Evolutionary conservation across 495 filamentous ascomycete genomes (phyloP), one percentile per base, ranked within the genome.

Genomic region (Filosporella fistucella): DNA sequence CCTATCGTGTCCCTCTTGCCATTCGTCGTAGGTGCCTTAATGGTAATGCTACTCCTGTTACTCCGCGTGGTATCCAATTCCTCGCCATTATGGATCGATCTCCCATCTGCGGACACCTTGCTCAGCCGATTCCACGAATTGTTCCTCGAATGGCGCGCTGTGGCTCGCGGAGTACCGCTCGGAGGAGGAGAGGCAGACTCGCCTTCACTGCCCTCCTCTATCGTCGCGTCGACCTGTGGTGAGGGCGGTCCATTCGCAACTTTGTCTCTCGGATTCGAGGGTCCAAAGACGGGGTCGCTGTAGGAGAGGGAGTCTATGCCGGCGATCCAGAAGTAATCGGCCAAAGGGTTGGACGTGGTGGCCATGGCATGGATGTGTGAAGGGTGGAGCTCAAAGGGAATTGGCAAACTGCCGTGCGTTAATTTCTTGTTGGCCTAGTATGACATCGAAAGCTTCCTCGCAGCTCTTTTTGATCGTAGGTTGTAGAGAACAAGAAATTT

Each of bases 311-410:
- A 85, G 67, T 90, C 88, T 59, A 95, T 81, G 65, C 93, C 93
- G 54, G 88, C 89, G 54, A 98, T 96, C 88, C 93, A 98, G 70
- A 98, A 98, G 71, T 94, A 96, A 66, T 98, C 93, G 62, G 93
- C 93, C 51, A 98, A 81, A 52, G 93, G 93, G 42, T 85, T 75
- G 48, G 84, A 82, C 17, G 85, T 75, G 62, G 60, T 66, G 43
- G 75, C 76, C 76, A 78, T 78, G 64, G 52, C 46, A 53, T 56
- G 8, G n/a, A 26, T 5, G n/a, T n/a, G n/a, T n/a, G n/a, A n/a
- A n/a, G n/a, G n/a, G n/a, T n/a, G n/a, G n/a, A n/a, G n/a, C n/a
- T n/a, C n/a, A n/a, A n/a, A 40, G 16, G 16, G 21, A 40, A 6
- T 3, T 40, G 37, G 16, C 37, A 40, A 17, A n/a, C 18, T 13